phyloP scores from a whole-genome alignment of 768 basidiomycete species.

The Cystobasidium tubakii region DNA sequence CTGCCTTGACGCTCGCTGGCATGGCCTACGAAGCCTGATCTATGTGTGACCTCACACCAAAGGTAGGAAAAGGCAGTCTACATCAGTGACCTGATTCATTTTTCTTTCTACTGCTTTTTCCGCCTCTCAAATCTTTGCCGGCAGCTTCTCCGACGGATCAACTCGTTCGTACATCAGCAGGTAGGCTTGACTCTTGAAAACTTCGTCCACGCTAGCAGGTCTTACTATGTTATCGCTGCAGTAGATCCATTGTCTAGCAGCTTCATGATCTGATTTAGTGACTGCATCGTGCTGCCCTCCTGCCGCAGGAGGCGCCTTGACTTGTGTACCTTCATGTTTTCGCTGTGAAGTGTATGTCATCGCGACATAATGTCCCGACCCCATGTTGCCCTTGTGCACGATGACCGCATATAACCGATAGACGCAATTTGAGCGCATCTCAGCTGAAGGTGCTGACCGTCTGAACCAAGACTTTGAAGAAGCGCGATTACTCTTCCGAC shows the following conservation, averaged over 20 bases:
- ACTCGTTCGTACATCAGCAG: conserved; percentile 81
- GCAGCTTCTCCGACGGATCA: conserved; percentile 8
- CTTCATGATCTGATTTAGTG: conserved; percentile 39
- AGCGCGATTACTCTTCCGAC: background rate
- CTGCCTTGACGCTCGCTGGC: too few relatives aligned
- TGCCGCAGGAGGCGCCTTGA: conserved; percentile 49
- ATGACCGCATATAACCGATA: conserved; percentile 43
- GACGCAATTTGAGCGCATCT: conserved; percentile 22
- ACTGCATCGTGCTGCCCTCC: background rate
- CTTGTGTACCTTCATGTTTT: background rate
- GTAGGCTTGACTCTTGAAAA: conserved; percentile 83
- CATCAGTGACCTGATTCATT: too few relatives aligned
- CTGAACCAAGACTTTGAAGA: conserved; percentile 21
- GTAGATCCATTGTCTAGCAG: conserved; percentile 68
- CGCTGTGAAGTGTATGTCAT: conserved; percentile 15
- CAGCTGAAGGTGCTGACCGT: conserved; percentile 3
- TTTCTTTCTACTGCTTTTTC: too few relatives aligned
- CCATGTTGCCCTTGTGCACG: conserved; percentile 41
- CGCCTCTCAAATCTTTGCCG: background rate
- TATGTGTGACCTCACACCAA: too few relatives aligned
- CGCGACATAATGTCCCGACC: background rate
- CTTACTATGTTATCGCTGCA: conserved; percentile 85
- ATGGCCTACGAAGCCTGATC: too few relatives aligned
- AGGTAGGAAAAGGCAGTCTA: too few relatives aligned
- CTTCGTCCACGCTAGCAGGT: conserved; percentile 74